Evolutionary conservation across 2,329 filamentous ascomycete species (phyloP).

Genomic region (Pseudogymnoascus pannorum): DNA sequence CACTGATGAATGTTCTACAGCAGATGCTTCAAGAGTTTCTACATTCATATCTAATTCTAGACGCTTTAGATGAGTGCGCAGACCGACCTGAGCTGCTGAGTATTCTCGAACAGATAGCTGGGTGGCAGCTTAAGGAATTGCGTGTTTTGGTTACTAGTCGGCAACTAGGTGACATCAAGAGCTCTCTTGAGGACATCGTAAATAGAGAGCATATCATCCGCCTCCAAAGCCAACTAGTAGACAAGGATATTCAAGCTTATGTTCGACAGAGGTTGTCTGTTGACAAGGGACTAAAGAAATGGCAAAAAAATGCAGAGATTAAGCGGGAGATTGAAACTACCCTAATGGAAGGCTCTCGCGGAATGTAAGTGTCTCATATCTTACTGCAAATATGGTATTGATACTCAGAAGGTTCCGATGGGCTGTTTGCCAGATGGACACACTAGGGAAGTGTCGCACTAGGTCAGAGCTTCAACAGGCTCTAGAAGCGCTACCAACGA

Average conservation of each 20-base stretch:
- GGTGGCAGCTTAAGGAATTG: background rate
- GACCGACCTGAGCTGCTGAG: conserved; percentile 10
- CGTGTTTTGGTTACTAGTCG: conserved; percentile 20
- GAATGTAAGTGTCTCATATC: conserved; percentile 23
- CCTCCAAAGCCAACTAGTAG: conserved; percentile 19
- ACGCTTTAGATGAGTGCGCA: conserved; percentile 28
- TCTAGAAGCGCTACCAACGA: conserved; percentile 17
- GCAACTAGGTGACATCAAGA: conserved; percentile 22
- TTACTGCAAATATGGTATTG: background rate
- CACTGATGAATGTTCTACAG: conserved; percentile 20
- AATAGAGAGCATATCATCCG: conserved; percentile 15
- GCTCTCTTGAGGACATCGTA: conserved; percentile 14
- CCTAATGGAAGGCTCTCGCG: conserved; percentile 22
- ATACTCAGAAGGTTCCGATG: conserved; percentile 26
- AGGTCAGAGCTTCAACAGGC: conserved; percentile 12
- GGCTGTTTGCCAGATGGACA: conserved; percentile 27
- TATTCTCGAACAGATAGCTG: background rate
- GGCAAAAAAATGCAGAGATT: conserved; percentile 19
- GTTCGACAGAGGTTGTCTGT: conserved; percentile 19
- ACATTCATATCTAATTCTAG: conserved; percentile 23
- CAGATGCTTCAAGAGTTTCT: conserved; percentile 24
- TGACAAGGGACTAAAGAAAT: conserved; percentile 20
- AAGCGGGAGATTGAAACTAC: conserved; percentile 20
- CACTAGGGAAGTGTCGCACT: conserved; percentile 21
- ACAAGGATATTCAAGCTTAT: conserved; percentile 25